These are phyloP conservation scores for Epichloe amarillans DNA, from an alignment of 2,329 filamentous ascomycete genomes.

Conservation along the genomic window DNA sequence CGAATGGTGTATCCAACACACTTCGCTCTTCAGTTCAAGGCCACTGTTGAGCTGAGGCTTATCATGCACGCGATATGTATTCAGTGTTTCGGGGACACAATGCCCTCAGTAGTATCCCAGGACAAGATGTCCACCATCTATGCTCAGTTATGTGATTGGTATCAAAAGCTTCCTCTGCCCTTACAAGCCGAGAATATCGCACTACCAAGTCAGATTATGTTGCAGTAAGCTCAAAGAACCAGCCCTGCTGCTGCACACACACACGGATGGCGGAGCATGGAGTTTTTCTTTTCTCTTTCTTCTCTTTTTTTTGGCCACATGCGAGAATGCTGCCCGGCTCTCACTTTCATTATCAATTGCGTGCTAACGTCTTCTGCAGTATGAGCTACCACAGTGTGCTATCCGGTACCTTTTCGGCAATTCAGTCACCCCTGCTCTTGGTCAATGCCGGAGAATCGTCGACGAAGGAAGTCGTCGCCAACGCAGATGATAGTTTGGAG, in stretches of 20 bases:
- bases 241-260: neutral
- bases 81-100: too few relatives aligned
- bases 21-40: constrained; percentile 18
- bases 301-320: neutral
- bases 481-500: constrained; percentile 11
- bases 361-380: too few relatives aligned
- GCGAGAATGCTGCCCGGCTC: too few relatives aligned
- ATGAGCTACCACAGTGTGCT: too few relatives aligned
- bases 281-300: too few relatives aligned
- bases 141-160: constrained; percentile 16
- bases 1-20: constrained; percentile 10
- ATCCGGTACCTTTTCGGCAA: too few relatives aligned
- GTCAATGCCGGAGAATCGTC: neutral
- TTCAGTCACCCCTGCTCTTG: too few relatives aligned
- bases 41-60: constrained; percentile 14
- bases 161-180: constrained; percentile 11
- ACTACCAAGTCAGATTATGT: constrained; percentile 21
- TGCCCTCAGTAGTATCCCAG: constrained; percentile 7
- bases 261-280: too few relatives aligned
- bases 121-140: constrained; percentile 11
- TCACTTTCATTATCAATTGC: too few relatives aligned
- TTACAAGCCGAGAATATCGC: constrained; percentile 18
- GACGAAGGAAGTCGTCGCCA: constrained; percentile 10
- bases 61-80: constrained; percentile 19
- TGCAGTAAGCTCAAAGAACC: constrained; percentile 19